Conservation (phyloP, 1,284 basidiomycete genomes). For the Sporisorium scitamineum region DNA sequence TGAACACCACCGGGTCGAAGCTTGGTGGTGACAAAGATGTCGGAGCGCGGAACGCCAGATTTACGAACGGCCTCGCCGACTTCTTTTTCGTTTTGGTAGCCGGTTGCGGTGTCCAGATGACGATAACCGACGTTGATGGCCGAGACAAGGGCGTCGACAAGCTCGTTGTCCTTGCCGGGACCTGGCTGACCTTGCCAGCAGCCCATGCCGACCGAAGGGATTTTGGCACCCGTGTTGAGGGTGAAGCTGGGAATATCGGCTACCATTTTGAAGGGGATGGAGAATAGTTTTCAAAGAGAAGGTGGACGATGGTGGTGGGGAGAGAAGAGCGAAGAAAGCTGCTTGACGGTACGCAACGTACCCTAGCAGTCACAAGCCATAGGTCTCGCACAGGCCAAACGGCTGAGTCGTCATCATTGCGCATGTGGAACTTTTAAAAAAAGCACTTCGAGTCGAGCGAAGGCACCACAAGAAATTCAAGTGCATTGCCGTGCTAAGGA, state of each 20-base stretch:
- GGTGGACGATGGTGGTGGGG: background rate
- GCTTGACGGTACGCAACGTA: background rate
- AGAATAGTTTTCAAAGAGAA: too few relatives aligned
- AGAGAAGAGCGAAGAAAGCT: background rate
- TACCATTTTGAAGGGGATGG: conserved; percentile 17
- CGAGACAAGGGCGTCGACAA: conserved; percentile 25
- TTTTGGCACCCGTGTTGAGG: conserved; percentile 53
- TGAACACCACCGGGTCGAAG: conserved; percentile 74
- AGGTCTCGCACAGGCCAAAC: too few relatives aligned
- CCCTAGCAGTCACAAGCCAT: background rate
- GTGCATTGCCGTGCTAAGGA: background rate
- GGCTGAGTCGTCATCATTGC: too few relatives aligned
- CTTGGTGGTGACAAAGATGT: conserved; percentile 88
- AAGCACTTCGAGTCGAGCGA: too few relatives aligned
- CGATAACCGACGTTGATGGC: conserved; percentile 57
- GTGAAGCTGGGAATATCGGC: conserved; percentile 46
- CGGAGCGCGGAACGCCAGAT: conserved; percentile 79
- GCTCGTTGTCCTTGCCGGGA: conserved; percentile 28
- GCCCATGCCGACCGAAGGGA: conserved; percentile 59
- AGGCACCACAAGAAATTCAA: background rate
- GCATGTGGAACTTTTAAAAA: too few relatives aligned
- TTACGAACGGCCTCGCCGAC: conserved; percentile 81
- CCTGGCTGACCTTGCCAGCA: conserved; percentile 54
- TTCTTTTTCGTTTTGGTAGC: conserved; percentile 80
- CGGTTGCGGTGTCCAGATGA: conserved; percentile 56